These are phyloP conservation scores for Botrytis paeoniae DNA, from an alignment of 2,329 filamentous ascomycete genomes.

Conservation along the genomic window DNA sequence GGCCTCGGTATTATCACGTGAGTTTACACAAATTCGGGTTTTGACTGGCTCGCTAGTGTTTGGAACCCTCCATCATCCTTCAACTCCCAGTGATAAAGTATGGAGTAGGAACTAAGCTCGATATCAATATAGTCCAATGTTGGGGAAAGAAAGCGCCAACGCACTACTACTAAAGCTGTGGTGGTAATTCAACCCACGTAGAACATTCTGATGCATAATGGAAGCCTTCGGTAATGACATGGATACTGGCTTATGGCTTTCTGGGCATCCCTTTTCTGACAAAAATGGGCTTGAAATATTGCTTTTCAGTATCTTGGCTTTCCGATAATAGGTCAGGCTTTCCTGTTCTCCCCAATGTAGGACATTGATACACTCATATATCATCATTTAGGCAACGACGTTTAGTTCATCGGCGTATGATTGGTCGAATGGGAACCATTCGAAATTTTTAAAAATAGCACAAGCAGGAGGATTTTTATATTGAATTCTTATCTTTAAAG, in stretches of 20 bases:
- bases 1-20: too few species aligned
- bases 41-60: not conserved
- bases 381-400: constrained; percentile 14
- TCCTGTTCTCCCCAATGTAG: not conserved
- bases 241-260: constrained; percentile 1
- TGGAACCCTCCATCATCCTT: not conserved
- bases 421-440: not conserved
- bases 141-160: not conserved
- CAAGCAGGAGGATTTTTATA: not conserved
- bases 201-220: constrained; percentile 2
- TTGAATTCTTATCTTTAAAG: not conserved
- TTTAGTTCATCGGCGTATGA: not conserved
- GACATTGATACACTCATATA: not conserved
- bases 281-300: not conserved
- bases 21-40: accelerated
- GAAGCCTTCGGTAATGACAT: not conserved
- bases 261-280: constrained; percentile 2
- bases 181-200: constrained; percentile 5
- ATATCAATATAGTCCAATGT: not conserved
- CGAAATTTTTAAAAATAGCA: not conserved
- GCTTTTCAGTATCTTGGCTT: constrained; percentile 6
- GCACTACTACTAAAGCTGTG: not conserved
- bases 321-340: not conserved
- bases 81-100: not conserved
- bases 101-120: not conserved